Base-by-base conservation (phyloP, 2,329 filamentous ascomycete species). In the Lojkania enalia region DNA sequence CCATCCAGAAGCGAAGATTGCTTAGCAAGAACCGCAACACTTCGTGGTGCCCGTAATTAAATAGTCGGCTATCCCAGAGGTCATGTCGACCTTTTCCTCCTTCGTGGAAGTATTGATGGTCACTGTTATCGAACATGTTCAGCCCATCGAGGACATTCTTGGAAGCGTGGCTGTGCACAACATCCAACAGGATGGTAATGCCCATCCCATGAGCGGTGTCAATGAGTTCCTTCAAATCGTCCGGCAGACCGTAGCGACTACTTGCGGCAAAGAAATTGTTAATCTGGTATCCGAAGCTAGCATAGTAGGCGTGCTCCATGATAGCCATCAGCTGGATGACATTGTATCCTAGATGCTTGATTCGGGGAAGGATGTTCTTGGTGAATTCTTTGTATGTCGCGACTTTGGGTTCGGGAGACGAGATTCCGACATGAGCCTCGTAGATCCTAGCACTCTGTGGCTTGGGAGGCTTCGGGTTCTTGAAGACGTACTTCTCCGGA, bases 251-350 rank as follows among this genome's bases (percentile, higher is more conserved):
- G 65, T 96, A 99, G 51, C 94, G 85, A 70, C 92, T 97, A 71
- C 91, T 96, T 11, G 92, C 91, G 20, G 94, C 94, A 62, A 97
- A 99, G 78, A 99, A 99, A 72, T 88, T 96, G 77, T 97, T 99
- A 74, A 99, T 84, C 72, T 99, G 94, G 71, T 99, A 99, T 35
- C 94, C 94, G 62, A 99, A 99, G 65, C 92, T 97, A 61, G 94
- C 94, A 69, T 99, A 99, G 78, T 99, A 99, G 38, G 94, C 94
- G 72, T 99, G 94, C 69, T 99, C 94, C 92, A 99, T 99, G 65
- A 99, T 80, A 35, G 94, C 94, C 94, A 99, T 99, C 53, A 99
- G 79, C 69, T 99, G 94, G 57, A 99, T 97, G 42, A 91, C 88
- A 67, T 99, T 97, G 77, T 99, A 99, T 30, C 92, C 94, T 32